These are phyloP conservation scores for Akebia trifoliata DNA, from an alignment of 164 flowering plant species.

Conservation along the genomic window DNA sequence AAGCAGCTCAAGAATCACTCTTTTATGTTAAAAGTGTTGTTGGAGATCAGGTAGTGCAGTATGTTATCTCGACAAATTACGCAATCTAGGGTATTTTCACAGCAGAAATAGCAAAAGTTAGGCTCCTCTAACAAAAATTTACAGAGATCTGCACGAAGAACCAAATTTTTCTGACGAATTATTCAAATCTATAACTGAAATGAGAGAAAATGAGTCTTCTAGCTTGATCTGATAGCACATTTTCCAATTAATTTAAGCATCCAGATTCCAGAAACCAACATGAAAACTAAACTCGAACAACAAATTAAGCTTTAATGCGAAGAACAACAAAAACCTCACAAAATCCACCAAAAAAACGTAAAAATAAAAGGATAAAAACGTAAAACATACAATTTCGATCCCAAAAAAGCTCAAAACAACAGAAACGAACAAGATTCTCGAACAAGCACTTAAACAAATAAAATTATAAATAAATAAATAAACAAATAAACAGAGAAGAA, in stretches of 20 bases:
- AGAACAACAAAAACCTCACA: neutral
- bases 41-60: neutral
- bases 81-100: slow-evolving; percentile 1
- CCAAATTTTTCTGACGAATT: neutral
- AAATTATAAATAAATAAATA: too few species aligned
- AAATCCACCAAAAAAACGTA: neutral
- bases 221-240: slow-evolving; percentile 11
- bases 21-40: neutral
- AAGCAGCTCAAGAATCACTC: neutral
- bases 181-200: neutral
- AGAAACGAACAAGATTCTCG: too few species aligned
- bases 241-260: slow-evolving; percentile 1
- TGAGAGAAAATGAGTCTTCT: neutral
- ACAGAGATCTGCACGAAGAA: neutral
- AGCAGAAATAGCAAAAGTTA: neutral
- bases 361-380: neutral
- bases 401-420: too few species aligned
- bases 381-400: too few species aligned
- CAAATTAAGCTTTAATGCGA: neutral
- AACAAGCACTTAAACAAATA: too few species aligned
- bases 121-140: neutral
- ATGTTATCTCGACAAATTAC: slow-evolving; percentile 13
- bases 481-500: neutral
- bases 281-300: neutral
- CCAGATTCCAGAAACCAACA: neutral